phyloP scores from a whole-genome alignment of 306 rosid species.

The Dicorynia guianensis region DNA sequence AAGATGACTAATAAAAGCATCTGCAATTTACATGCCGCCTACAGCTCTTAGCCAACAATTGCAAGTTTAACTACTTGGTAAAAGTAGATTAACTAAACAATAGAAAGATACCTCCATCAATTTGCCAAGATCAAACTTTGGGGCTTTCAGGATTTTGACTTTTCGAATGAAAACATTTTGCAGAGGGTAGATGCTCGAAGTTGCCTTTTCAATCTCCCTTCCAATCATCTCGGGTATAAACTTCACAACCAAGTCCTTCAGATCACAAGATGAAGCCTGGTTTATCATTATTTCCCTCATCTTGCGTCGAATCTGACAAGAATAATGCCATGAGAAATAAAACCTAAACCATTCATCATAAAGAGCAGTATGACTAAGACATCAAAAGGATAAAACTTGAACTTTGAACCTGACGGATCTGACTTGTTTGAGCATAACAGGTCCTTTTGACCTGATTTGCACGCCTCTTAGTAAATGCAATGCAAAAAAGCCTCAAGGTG shows the following conservation, averaged over 20 bases:
- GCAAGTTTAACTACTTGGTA: not conserved
- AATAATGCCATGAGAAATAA: not conserved
- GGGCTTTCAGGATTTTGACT: slow-evolving; percentile 74
- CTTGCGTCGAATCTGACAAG: slow-evolving; percentile 65
- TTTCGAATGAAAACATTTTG: slow-evolving; percentile 69
- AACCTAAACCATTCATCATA: not conserved
- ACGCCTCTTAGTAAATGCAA: slow-evolving; percentile 68
- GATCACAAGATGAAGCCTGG: slow-evolving; percentile 64
- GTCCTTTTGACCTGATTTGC: slow-evolving; percentile 71
- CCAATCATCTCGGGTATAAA: slow-evolving; percentile 70
- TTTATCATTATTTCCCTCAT: slow-evolving; percentile 69
- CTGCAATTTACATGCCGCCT: not conserved
- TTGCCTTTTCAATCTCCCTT: slow-evolving; percentile 67
- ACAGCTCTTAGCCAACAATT: not conserved
- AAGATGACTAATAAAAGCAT: not conserved
- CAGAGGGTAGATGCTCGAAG: slow-evolving; percentile 61
- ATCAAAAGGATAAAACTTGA: not conserved
- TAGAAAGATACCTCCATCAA: slow-evolving; percentile 59
- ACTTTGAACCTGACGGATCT: slow-evolving; percentile 56
- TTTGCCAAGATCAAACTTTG: slow-evolving; percentile 69
- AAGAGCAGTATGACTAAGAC: not conserved
- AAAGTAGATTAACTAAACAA: not conserved
- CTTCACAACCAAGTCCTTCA: slow-evolving; percentile 68
- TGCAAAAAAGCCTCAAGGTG: slow-evolving; percentile 67
- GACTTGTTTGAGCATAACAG: slow-evolving; percentile 71